Conservation (phyloP, 495 filamentous ascomycete genomes). For the Penicillium waksmanii region DNA sequence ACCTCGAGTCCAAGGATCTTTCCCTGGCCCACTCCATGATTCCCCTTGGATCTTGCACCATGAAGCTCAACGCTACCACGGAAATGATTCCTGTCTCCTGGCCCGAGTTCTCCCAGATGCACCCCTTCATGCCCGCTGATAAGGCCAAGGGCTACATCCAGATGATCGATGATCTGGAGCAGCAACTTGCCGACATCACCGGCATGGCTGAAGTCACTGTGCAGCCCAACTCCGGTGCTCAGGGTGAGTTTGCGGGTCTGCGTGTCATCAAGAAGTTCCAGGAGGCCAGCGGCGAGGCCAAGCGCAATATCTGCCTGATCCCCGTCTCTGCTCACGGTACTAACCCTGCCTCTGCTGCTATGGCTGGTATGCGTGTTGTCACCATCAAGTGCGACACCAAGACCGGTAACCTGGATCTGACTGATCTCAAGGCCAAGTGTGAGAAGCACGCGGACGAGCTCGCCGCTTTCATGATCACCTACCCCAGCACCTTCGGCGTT, state of each 20-base stretch:
- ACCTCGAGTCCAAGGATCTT: constrained; percentile 93
- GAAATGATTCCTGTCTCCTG: constrained; percentile 92
- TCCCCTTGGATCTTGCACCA: constrained; percentile 97
- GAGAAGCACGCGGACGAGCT: constrained; percentile 84
- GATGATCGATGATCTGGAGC: constrained; percentile 72
- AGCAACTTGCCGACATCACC: constrained; percentile 82
- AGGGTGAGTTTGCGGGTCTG: constrained; percentile 96
- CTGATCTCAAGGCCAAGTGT: constrained; percentile 84
- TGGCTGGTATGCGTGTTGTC: constrained; percentile 97
- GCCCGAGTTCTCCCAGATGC: constrained; percentile 83
- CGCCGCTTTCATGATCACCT: constrained; percentile 97
- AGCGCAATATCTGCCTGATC: constrained; percentile 94
- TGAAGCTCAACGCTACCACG: constrained; percentile 97
- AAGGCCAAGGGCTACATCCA: constrained; percentile 69
- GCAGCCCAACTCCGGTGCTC: constrained; percentile 96
- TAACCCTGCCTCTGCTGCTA: constrained; percentile 94
- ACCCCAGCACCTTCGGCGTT: constrained; percentile 95
- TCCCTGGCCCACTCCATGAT: constrained; percentile 99
- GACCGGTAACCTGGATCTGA: constrained; percentile 89
- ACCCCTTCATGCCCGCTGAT: constrained; percentile 74
- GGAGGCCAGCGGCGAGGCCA: constrained; percentile 62
- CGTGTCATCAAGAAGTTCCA: constrained; percentile 88
- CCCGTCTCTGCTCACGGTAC: constrained; percentile 97
- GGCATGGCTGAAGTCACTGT: constrained; percentile 89
- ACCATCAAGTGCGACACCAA: constrained; percentile 88